These are phyloP conservation scores for Avena sativa DNA, from an alignment of 176 grass and related monocot species.

Conservation along the genomic window DNA sequence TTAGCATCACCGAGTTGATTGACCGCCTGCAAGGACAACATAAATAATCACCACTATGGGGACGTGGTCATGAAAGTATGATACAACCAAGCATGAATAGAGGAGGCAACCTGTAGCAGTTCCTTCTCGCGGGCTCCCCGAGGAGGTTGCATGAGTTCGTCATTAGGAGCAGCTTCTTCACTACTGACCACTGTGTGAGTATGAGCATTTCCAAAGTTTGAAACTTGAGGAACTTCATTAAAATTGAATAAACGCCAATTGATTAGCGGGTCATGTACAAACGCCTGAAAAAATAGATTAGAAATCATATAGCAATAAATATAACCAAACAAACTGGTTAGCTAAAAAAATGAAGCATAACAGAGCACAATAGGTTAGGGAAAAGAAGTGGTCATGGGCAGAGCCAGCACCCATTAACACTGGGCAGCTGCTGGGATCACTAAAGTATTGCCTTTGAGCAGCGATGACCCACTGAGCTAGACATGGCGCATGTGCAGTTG, in stretches of 20 bases:
- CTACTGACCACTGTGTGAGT: constrained; percentile 73
- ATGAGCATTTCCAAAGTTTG: constrained; percentile 73
- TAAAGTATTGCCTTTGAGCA: background rate
- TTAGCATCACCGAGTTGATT: constrained; percentile 98
- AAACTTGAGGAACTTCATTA: constrained; percentile 98
- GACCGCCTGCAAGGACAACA: constrained; percentile 62
- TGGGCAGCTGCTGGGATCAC: background rate
- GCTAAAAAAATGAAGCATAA: constrained; percentile 30
- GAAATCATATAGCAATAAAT: constrained; percentile 6
- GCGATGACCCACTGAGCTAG: background rate
- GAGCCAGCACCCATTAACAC: background rate
- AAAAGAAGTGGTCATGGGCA: background rate
- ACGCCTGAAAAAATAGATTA: constrained; percentile 68
- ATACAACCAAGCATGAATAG: constrained; percentile 3
- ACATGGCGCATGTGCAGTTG: background rate
- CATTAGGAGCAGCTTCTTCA: constrained; percentile 68
- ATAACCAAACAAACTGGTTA: constrained; percentile 10
- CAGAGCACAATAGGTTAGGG: background rate
- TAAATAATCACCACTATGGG: constrained; percentile 4
- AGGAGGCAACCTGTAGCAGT: constrained; percentile 76
- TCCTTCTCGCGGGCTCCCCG: constrained; percentile 88
- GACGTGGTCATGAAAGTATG: constrained; percentile 1
- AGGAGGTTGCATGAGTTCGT: constrained; percentile 75
- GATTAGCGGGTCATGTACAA: constrained; percentile 97
- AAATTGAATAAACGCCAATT: constrained; percentile 99